These are phyloP conservation scores for Coprinopsis strossmayeri DNA, from an alignment of 768 basidiomycete species.

Conservation along the genomic window DNA sequence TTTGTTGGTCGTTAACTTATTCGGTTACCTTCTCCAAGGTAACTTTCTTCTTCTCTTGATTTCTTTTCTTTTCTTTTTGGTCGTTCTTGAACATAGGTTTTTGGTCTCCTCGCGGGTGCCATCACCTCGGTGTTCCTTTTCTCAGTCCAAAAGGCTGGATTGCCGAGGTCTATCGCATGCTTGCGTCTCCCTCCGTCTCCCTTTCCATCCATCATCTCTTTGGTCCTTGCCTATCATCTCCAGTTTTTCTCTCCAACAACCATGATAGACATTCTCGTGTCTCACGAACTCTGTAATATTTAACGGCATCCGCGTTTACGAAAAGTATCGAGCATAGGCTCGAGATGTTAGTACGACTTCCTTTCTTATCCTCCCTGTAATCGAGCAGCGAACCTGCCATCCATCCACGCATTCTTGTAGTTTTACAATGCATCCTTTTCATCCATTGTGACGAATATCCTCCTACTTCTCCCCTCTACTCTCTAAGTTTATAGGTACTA, in stretches of 20 bases:
- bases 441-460: background rate
- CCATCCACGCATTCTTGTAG: background rate
- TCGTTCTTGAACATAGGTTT: background rate
- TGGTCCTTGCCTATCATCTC: background rate
- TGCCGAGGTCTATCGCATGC: background rate
- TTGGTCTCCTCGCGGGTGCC: background rate
- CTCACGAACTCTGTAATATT: background rate
- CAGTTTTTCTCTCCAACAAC: background rate
- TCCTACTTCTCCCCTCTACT: background rate
- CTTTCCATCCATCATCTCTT: background rate
- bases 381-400: background rate
- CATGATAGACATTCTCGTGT: background rate
- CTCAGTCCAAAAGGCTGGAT: background rate
- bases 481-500: background rate
- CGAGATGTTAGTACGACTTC: background rate
- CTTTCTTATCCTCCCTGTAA: constrained; percentile 1
- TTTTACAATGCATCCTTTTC: background rate
- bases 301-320: constrained; percentile 7
- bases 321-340: constrained; percentile 2
- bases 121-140: background rate
- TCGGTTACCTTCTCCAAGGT: too few relatives aligned
- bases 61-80: constrained; percentile 8
- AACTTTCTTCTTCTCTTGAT: constrained; percentile 2
- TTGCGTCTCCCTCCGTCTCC: background rate
- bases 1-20: too few relatives aligned